phyloP scores from a whole-genome alignment of 2,329 filamentous ascomycete species.

The Fusarium sp. region DNA sequence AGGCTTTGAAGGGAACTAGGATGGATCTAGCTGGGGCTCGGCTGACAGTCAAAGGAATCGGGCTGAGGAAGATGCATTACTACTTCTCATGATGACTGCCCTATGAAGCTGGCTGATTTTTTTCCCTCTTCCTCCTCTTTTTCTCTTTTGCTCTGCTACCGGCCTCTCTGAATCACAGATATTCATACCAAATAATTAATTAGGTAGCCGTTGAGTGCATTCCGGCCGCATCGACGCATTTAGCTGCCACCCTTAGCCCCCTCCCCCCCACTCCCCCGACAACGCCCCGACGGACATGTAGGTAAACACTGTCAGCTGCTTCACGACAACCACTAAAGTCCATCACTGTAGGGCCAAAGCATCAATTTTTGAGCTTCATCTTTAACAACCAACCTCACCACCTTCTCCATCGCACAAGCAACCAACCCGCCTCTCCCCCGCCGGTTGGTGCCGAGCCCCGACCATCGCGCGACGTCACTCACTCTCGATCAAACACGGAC shows the following conservation, averaged over 20 bases:
- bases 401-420: not conserved
- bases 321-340: not conserved
- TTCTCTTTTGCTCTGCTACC: not conserved
- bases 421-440: slow-evolving; percentile 4
- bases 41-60: slow-evolving; percentile 25
- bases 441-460: slow-evolving; percentile 34
- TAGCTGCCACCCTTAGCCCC: not conserved
- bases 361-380: not conserved
- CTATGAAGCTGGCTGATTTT: not conserved
- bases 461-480: slow-evolving; percentile 31
- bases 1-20: slow-evolving; percentile 26
- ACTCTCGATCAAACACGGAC: slow-evolving; percentile 6
- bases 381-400: not conserved
- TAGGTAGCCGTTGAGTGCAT: not conserved
- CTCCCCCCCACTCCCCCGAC: not conserved
- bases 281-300: not conserved
- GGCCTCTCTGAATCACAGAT: not conserved
- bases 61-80: slow-evolving; percentile 25
- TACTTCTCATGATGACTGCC: slow-evolving; percentile 4
- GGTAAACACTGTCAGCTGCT: not conserved
- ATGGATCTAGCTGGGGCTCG: slow-evolving; percentile 32
- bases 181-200: not conserved
- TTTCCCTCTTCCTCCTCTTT: not conserved
- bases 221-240: not conserved
- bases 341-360: not conserved